phyloP scores from a whole-genome alignment of 805 yeast genomes.

The Myxozyma lipomycoides region DNA sequence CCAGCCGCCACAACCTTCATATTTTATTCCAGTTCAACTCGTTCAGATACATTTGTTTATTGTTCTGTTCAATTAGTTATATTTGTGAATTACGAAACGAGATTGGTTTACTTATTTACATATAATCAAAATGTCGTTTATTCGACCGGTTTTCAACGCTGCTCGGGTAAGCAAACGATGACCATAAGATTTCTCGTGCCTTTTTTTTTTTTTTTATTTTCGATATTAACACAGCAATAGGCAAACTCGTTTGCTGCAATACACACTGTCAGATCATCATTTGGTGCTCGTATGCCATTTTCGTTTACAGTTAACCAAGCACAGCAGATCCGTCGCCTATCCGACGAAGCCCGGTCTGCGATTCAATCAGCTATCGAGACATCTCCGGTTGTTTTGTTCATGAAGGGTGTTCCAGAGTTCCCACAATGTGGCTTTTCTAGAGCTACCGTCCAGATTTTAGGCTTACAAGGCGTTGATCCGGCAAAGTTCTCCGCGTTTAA shows the following conservation, averaged over 20 bases:
- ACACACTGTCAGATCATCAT: constrained; percentile 8
- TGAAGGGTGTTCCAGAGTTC: constrained; percentile 98
- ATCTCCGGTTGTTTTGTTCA: constrained; percentile 92
- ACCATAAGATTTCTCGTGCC: not conserved
- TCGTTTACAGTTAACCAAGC: constrained; percentile 11
- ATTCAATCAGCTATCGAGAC: constrained; percentile 80
- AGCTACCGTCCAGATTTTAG: constrained; percentile 87
- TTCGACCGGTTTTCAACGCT: constrained; percentile 11
- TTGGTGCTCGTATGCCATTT: constrained; percentile 7
- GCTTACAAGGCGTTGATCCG: constrained; percentile 97
- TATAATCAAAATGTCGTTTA: constrained; percentile 10
- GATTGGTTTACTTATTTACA: no score
- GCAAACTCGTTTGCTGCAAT: constrained; percentile 11
- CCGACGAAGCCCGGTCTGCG: constrained; percentile 76
- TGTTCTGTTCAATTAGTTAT: no score
- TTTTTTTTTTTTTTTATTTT: not conserved
- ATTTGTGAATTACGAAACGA: no score
- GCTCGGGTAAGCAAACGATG: constrained; percentile 21
- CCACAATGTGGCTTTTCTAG: constrained; percentile 98
- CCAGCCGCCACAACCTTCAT: no score
- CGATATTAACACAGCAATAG: not conserved
- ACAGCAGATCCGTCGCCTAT: constrained; percentile 47
- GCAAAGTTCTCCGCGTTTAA: constrained; percentile 94
- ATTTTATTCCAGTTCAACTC: no score
- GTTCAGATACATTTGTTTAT: no score